These are phyloP conservation scores for Fomitiporia mediterranea DNA, from an alignment of 1,284 basidiomycete genomes.

Conservation along the genomic window DNA sequence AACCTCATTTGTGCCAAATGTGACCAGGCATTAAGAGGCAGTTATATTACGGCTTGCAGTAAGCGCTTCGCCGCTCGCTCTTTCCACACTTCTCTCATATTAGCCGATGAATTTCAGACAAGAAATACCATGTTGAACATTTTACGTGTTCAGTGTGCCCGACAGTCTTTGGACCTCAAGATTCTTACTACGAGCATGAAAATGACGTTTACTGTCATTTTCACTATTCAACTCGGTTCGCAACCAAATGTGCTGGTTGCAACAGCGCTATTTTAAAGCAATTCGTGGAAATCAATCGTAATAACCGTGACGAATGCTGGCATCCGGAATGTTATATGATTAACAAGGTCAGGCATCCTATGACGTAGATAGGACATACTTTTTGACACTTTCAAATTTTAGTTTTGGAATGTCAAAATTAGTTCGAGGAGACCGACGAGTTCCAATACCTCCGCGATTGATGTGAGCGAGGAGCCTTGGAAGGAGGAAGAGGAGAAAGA, in stretches of 20 bases:
- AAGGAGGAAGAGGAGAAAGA: slow-evolving; percentile 77
- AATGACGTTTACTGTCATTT: slow-evolving; percentile 96
- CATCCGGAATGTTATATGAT: slow-evolving; percentile 99
- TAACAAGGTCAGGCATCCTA: slow-evolving; percentile 81
- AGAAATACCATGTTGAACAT: slow-evolving; percentile 99
- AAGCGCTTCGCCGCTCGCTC: slow-evolving; percentile 40
- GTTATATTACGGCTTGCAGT: slow-evolving; percentile 99
- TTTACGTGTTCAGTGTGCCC: slow-evolving; percentile 98
- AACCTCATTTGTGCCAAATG: slow-evolving; percentile 98
- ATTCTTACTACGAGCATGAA: slow-evolving; percentile 99
- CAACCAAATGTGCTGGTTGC: slow-evolving; percentile 97
- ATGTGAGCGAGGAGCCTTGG: slow-evolving; percentile 56
- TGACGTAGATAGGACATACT: no score
- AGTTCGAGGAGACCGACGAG: slow-evolving; percentile 70
- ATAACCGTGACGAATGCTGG: slow-evolving; percentile 98
- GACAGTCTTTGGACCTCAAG: slow-evolving; percentile 94
- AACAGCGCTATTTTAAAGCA: slow-evolving; percentile 99
- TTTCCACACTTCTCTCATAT: slow-evolving; percentile 23
- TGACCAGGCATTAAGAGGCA: slow-evolving; percentile 88
- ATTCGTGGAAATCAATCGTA: slow-evolving; percentile 99
- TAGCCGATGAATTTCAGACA: slow-evolving; percentile 51
- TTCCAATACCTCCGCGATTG: slow-evolving; percentile 42
- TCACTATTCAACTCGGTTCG: slow-evolving; percentile 98
- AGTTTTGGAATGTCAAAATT: slow-evolving; percentile 99
- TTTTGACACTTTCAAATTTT: slow-evolving; percentile 18